Base-by-base conservation (phyloP, 148 eudicot species). In the Rhododendron williamsianum region DNA sequence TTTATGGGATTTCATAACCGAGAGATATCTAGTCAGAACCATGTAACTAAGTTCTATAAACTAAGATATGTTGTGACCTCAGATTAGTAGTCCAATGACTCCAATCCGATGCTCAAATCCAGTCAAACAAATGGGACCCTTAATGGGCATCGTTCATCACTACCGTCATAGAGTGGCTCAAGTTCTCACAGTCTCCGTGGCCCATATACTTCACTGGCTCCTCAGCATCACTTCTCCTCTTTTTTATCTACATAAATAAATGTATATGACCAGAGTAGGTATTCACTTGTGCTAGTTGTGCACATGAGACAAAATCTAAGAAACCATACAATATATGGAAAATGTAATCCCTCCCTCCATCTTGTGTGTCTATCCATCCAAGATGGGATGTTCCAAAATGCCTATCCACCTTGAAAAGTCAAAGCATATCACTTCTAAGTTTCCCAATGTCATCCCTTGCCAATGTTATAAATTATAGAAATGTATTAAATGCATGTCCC, bases 201-300 rank as follows among this genome's bases (percentile, higher is more conserved):
- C 99, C 99, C 97, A 96, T 91, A 86, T 91, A 95, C 88, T 96
- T 96, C 58, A 90, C 84, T 87, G 99, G 99, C 90, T 96, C 97
- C 88, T 88, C 90, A n/a, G 98, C 95, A 85, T 90, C 96, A 90
- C 90, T 89, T 89, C 88, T 95, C 82, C 94, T 91, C 91, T 96
- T 95, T 90, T 94, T 96, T 85, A 96, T 89, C 99, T 96, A 82
- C 18, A 84, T 76, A 80, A 46, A 51, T 13, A 18, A 6, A 74
- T 36, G 6, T 9, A 84, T 9, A 84, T 56, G 25, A 45, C 16
- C 54, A 84, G 25, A 84, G 36, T 52, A 76, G 23, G 15, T 84
- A 21, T 43, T 38, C 16, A 60, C 18, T 56, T 41, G 58, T 41
- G 7, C 49, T 7, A 46, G 10, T 46, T 46, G 49, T 56, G 69